Percentiles rank a stretch among this genome's conserved stretches.
phyloP scores from a whole-genome alignment of 2,329 filamentous ascomycete species.

The Penicillium thymicola region DNA sequence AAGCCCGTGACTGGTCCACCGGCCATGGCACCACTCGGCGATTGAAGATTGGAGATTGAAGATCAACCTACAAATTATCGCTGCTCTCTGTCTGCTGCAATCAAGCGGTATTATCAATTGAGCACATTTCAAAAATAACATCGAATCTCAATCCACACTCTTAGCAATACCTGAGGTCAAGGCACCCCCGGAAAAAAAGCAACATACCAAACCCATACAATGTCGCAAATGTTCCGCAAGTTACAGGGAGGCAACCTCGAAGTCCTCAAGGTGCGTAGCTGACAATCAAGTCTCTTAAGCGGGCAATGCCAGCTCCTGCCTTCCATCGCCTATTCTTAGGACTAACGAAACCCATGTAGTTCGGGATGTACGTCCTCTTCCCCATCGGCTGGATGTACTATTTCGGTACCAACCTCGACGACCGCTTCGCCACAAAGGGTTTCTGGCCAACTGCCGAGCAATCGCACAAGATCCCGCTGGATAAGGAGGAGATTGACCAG shows the following conservation, averaged over 20 bases:
- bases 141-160: too few relatives aligned
- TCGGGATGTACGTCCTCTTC: slow-evolving; percentile 98
- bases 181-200: not conserved
- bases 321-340: not conserved
- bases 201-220: slow-evolving; percentile 19
- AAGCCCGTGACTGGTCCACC: slow-evolving; percentile 8
- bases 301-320: too few relatives aligned
- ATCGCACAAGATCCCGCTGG: slow-evolving; percentile 52
- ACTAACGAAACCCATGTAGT: slow-evolving; percentile 53
- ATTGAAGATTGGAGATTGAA: slow-evolving; percentile 1
- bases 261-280: slow-evolving; percentile 74
- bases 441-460: slow-evolving; percentile 80
- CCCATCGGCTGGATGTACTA: slow-evolving; percentile 99
- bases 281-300: not conserved
- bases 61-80: not conserved
- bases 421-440: slow-evolving; percentile 78
- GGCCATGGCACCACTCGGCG: slow-evolving; percentile 6
- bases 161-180: not conserved
- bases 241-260: slow-evolving; percentile 88
- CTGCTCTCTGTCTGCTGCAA: not conserved
- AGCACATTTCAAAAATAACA: not conserved
- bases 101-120: not conserved
- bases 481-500: slow-evolving; percentile 62
- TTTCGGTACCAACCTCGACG: slow-evolving; percentile 96
- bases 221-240: slow-evolving; percentile 44